These are phyloP conservation scores for Pisolithus marmoratus DNA, from an alignment of 768 basidiomycete genomes.

Conservation along the genomic window DNA sequence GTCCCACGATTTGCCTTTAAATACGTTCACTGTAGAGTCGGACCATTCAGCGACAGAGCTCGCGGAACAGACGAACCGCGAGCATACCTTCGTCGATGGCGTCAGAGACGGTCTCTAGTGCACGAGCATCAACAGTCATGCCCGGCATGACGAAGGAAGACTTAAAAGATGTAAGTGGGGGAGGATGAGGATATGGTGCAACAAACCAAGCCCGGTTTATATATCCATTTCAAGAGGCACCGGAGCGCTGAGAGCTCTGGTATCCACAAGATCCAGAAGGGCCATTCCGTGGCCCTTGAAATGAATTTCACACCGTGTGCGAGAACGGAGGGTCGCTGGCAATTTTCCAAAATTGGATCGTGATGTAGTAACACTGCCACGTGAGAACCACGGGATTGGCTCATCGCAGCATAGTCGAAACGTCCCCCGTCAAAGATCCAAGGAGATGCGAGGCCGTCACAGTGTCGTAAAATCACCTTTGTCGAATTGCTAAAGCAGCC, in stretches of 20 bases:
- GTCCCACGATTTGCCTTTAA: constrained; percentile 40
- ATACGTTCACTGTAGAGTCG: constrained; percentile 51
- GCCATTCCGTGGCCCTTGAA: background rate
- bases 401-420: no score
- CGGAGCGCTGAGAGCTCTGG: no score
- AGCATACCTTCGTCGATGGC: constrained; percentile 44
- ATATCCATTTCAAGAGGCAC: no score
- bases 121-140: constrained; percentile 20
- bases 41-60: background rate
- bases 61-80: background rate
- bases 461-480: background rate
- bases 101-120: constrained; percentile 41
- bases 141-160: constrained; percentile 19
- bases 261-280: no score
- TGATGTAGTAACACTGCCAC: constrained; percentile 2
- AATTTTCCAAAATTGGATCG: background rate
- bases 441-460: background rate
- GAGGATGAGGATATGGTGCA: background rate
- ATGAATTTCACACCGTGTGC: background rate
- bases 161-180: background rate
- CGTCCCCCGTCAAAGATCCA: background rate
- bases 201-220: background rate
- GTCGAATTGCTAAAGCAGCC: no score
- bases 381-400: constrained; percentile 5
- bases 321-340: background rate